Percentiles rank a stretch among this genome's conserved stretches.
phyloP scores from a whole-genome alignment of 192 early-diverging fungal genomes.

The Gaertneriomyces sp. region DNA sequence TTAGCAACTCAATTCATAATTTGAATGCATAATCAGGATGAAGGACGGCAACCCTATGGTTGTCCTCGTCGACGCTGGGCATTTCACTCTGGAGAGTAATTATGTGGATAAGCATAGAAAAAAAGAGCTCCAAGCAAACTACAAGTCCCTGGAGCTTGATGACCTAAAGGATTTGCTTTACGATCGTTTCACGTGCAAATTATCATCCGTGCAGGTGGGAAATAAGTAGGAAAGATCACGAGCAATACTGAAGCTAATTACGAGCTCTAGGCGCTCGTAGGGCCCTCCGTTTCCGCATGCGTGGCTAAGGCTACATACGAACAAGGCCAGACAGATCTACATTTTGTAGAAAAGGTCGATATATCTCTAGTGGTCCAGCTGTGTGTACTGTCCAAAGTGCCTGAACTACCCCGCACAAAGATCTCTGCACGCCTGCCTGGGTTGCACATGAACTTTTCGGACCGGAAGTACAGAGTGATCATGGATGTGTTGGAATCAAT shows the following conservation, averaged over 20 bases:
- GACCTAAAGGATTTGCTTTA: conserved; percentile 80
- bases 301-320: conserved; percentile 63
- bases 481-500: conserved; percentile 78
- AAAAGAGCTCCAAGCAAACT: conserved; percentile 64
- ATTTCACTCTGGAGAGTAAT: conserved; percentile 83
- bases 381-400: conserved; percentile 77
- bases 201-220: conserved; percentile 74
- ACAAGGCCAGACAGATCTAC: conserved; percentile 54
- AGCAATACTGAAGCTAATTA: not conserved
- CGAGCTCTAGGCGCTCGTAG: conserved; percentile 59
- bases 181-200: conserved; percentile 79
- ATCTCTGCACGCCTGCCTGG: conserved; percentile 78
- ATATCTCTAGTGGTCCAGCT: conserved; percentile 74
- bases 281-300: conserved; percentile 68
- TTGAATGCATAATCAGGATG: too few species aligned
- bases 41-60: conserved; percentile 39
- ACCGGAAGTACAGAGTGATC: conserved; percentile 86
- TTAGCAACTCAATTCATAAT: not conserved
- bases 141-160: conserved; percentile 64
- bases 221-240: not conserved
- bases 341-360: conserved; percentile 87
- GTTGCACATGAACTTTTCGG: conserved; percentile 85
- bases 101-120: conserved; percentile 67
- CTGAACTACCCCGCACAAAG: conserved; percentile 69
- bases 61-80: conserved; percentile 88